These are phyloP conservation scores for Chaetomiaceae sp. DNA, from an alignment of 2,329 filamentous ascomycete species.

Conservation along the genomic window DNA sequence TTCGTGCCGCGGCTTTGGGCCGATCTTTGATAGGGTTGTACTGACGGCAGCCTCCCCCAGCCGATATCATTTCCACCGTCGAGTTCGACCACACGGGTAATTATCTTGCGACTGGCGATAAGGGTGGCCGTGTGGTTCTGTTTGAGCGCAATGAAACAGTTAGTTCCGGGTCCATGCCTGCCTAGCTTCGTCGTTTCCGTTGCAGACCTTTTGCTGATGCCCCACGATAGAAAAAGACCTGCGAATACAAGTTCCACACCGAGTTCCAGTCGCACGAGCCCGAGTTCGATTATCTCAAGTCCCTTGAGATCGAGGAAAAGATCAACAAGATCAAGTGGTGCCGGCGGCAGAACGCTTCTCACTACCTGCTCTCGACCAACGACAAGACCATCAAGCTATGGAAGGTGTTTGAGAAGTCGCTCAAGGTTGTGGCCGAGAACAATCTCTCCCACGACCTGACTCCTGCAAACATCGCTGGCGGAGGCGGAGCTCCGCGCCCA, in stretches of 20 bases:
- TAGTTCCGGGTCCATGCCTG: slow-evolving; percentile 33
- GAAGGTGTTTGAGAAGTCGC: slow-evolving; percentile 99
- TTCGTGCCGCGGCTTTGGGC: not conserved
- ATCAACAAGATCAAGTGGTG: slow-evolving; percentile 99
- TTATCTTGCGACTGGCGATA: slow-evolving; percentile 85
- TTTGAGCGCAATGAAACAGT: slow-evolving; percentile 96
- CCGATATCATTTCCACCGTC: slow-evolving; percentile 87
- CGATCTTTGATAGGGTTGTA: not conserved
- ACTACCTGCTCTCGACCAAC: slow-evolving; percentile 96
- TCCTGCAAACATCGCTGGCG: slow-evolving; percentile 65
- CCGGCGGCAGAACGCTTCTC: slow-evolving; percentile 92
- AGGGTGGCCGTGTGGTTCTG: slow-evolving; percentile 77
- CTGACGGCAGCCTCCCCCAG: slow-evolving; percentile 39
- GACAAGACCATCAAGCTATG: slow-evolving; percentile 99
- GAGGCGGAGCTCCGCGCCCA: slow-evolving; percentile 70
- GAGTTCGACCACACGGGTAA: slow-evolving; percentile 89
- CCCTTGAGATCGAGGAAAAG: slow-evolving; percentile 98
- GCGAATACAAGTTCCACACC: slow-evolving; percentile 99
- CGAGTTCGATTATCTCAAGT: slow-evolving; percentile 99
- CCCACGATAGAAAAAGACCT: slow-evolving; percentile 87
- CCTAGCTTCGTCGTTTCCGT: not conserved
- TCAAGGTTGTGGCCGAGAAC: slow-evolving; percentile 98
- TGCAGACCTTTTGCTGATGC: slow-evolving; percentile 30
- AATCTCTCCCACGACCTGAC: slow-evolving; percentile 94
- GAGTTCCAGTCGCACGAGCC: slow-evolving; percentile 99